Percentiles rank a stretch among this genome's conserved stretches.
These are phyloP conservation scores for Penicillium psychrosexuale DNA, from an alignment of 2,329 filamentous ascomycete genomes.

Conservation along the genomic window DNA sequence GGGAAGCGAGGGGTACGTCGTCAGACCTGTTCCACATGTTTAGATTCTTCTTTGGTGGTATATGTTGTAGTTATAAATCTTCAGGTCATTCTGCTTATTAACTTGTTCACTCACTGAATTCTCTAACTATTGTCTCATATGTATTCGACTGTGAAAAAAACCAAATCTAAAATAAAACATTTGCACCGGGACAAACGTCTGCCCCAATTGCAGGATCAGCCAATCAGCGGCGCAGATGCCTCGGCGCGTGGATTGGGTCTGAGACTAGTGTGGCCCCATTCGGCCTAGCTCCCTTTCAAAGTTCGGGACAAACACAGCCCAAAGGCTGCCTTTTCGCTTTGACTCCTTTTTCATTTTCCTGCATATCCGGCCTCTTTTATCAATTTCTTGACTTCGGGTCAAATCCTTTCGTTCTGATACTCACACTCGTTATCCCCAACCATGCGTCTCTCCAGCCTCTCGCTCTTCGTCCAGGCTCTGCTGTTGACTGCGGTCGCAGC, in stretches of 20 bases:
- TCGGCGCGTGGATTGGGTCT: background rate
- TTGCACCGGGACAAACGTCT: background rate
- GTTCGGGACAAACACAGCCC: slow-evolving; percentile 1
- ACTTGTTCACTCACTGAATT: background rate
- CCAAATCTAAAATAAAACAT: background rate
- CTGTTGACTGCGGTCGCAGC: slow-evolving; percentile 33
- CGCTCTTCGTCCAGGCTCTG: slow-evolving; percentile 34
- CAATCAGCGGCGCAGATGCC: background rate
- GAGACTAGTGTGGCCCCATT: background rate
- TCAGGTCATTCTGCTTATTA: background rate
- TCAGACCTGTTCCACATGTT: slow-evolving; percentile 1
- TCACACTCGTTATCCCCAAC: slow-evolving; percentile 11
- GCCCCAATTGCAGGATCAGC: background rate
- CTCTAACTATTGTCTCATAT: too few species aligned
- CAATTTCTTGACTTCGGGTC: slow-evolving; percentile 9
- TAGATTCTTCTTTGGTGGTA: background rate
- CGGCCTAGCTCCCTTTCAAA: background rate
- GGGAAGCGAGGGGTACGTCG: slow-evolving; percentile 9
- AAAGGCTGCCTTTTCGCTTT: slow-evolving; percentile 4
- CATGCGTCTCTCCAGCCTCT: slow-evolving; percentile 34
- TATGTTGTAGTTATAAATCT: too few species aligned
- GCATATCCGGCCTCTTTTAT: slow-evolving; percentile 1
- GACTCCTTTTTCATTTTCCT: slow-evolving; percentile 13
- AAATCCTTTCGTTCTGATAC: slow-evolving; percentile 2
- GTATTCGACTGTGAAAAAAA: background rate